These are phyloP conservation scores for Acer yangbiense DNA, from an alignment of 345 rosid species.

Conservation along the genomic window DNA sequence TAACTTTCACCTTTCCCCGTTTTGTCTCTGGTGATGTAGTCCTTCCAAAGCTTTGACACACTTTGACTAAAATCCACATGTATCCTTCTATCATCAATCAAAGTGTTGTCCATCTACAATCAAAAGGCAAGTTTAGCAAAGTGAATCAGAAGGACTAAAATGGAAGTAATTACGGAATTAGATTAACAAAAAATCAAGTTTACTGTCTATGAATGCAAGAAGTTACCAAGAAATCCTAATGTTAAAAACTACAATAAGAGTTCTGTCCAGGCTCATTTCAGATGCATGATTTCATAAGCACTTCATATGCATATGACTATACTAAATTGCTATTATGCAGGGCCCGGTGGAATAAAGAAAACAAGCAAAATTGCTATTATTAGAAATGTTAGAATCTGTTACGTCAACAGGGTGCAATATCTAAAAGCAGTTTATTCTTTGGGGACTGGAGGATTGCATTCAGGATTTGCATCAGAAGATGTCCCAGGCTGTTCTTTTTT, in stretches of 20 bases:
- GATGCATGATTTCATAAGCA: background rate
- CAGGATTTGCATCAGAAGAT: background rate
- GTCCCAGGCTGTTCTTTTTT: background rate
- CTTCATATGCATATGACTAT: background rate
- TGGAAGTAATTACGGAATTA: background rate
- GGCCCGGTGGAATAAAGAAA: background rate
- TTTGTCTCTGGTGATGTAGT: slow-evolving; percentile 63
- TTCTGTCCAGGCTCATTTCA: background rate
- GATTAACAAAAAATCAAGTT: background rate
- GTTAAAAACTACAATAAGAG: background rate
- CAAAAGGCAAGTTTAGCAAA: slow-evolving; percentile 15
- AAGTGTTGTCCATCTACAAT: slow-evolving; percentile 91
- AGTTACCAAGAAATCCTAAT: background rate
- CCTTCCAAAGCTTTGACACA: slow-evolving; percentile 87
- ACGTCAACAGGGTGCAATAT: background rate
- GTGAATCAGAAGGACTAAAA: background rate
- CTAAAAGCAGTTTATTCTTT: slow-evolving; percentile 1
- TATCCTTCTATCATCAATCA: slow-evolving; percentile 96
- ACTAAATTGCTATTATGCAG: background rate
- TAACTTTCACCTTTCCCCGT: slow-evolving; percentile 50
- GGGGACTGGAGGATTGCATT: background rate
- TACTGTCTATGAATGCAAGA: background rate
- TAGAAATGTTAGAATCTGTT: background rate
- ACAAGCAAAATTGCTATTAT: background rate
- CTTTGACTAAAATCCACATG: slow-evolving; percentile 98